Evolutionary conservation across 352 stramenopile genomes (phyloP), one percentile per base, ranked within the genome.

Genomic region (Phytopythium sindhum): DNA sequence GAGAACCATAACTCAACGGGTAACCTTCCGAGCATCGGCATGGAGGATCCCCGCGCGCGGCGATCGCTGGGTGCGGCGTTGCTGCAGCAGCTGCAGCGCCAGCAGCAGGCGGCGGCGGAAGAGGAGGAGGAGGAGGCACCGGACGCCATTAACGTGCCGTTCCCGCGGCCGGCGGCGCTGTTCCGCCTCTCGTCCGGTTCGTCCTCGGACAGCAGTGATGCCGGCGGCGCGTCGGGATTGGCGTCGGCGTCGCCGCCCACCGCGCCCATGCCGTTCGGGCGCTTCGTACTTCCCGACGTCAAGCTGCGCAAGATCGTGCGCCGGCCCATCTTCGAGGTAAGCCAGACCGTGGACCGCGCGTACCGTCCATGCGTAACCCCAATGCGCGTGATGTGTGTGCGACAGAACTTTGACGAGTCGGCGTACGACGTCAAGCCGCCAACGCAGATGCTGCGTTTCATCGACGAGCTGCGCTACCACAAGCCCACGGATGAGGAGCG

Each of bases 391-490:
- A 5, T 10, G 4, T 54, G 26, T 35, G 12, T 29, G 11, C 63
- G 3, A 29, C 48, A 95, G 85, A 89, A 88, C 57, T 88, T 93
- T 48, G 78, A 91, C 37, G 81, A 92, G 17, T 65, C 69, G n/a
- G 84, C 78, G 29, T 90, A 84, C 33, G 57, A 78, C 53, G 79
- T 92, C 29, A 90, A 89, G 54, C 64, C 84, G 23, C 83, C 87
- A 60, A 89, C 82, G 61, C 81, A 90, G 60, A 88, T 89, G 76
- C 78, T 95, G 79, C 85, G 87, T 57, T 83, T 93, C 50, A 80
- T 95, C 48, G 87, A 95, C 61, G 76, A 74, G 10, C 67, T 95
- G 61, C 83, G 87, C n/a, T 95, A 91, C 61, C 87, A 95, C 66
- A 91, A 91, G 33, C 87, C 87, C 8, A 93, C 85, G n/a, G 47